Conservation (phyloP, 371 early-diverging fungal genomes). For the Mortierella sp. region DNA sequence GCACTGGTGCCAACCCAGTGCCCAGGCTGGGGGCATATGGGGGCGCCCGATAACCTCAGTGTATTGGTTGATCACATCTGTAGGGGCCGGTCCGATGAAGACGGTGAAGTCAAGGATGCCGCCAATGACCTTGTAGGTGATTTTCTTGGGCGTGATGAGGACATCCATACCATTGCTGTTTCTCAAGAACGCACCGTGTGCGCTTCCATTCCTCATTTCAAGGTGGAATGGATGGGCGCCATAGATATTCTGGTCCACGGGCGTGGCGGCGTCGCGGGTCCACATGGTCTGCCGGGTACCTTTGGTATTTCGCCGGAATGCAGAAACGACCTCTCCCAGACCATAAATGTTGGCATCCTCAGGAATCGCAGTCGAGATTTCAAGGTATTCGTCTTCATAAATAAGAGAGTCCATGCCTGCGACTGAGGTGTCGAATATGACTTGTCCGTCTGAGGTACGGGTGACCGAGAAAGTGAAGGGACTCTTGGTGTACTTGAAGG, state of each 20-base stretch:
- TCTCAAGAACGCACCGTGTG: conserved; percentile 69
- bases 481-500: conserved; percentile 57
- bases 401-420: conserved; percentile 60
- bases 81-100: conserved; percentile 71
- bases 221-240: conserved; percentile 79
- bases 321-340: conserved; percentile 72
- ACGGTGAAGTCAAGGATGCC: conserved; percentile 74
- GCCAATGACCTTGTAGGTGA: conserved; percentile 76
- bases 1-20: conserved; percentile 78
- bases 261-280: conserved; percentile 67
- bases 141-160: conserved; percentile 57
- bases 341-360: conserved; percentile 75
- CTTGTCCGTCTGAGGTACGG: conserved; percentile 58
- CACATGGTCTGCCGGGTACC: conserved; percentile 59
- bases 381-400: conserved; percentile 77
- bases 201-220: conserved; percentile 67
- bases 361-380: conserved; percentile 61
- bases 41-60: conserved; percentile 77
- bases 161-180: conserved; percentile 86
- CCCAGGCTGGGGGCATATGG: conserved; percentile 60
- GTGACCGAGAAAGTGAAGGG: conserved; percentile 68
- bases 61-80: conserved; percentile 71
- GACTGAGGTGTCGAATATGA: conserved; percentile 69
- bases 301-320: conserved; percentile 57
- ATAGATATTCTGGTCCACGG: conserved; percentile 69